These are phyloP conservation scores for Kwoniella botswanensis DNA, from an alignment of 768 basidiomycete genomes.

Conservation along the genomic window DNA sequence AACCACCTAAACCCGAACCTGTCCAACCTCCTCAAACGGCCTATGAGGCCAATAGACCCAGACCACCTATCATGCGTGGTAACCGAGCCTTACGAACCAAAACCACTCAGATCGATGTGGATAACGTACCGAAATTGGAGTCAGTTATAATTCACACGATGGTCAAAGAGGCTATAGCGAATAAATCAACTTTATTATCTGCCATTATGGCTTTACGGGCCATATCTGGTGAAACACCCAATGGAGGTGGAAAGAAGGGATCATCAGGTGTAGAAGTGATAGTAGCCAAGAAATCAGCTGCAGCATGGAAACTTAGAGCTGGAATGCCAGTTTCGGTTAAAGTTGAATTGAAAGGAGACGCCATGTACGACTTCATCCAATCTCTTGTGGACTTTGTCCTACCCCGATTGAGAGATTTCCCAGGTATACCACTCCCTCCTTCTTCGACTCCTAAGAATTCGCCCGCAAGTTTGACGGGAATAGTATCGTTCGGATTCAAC, in stretches of 20 bases:
- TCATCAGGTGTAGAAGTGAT: constrained; percentile 76
- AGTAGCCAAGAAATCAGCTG: constrained; percentile 63
- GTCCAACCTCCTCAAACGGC: constrained; percentile 64
- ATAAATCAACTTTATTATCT: constrained; percentile 75
- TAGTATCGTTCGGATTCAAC: constrained; percentile 85
- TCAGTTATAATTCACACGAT: constrained; percentile 84
- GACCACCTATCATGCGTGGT: constrained; percentile 69
- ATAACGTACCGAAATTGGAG: constrained; percentile 77
- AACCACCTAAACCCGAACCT: constrained; percentile 58
- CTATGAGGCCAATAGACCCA: constrained; percentile 77
- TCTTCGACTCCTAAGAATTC: constrained; percentile 69
- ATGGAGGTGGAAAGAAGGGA: constrained; percentile 73
- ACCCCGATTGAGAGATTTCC: constrained; percentile 90
- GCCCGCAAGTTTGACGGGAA: constrained; percentile 79
- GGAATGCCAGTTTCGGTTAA: constrained; percentile 84
- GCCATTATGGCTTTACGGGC: constrained; percentile 85
- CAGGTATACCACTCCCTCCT: constrained; percentile 78
- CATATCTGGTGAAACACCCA: constrained; percentile 78
- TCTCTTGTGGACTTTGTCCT: constrained; percentile 90
- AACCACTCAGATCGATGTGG: constrained; percentile 67
- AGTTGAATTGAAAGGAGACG: constrained; percentile 84
- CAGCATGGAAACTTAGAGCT: constrained; percentile 79
- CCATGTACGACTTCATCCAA: constrained; percentile 93
- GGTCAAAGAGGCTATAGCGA: constrained; percentile 76
- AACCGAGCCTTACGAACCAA: constrained; percentile 65